Conservation (phyloP, 2,329 filamentous ascomycete species). For the Clonostachys solani region DNA sequence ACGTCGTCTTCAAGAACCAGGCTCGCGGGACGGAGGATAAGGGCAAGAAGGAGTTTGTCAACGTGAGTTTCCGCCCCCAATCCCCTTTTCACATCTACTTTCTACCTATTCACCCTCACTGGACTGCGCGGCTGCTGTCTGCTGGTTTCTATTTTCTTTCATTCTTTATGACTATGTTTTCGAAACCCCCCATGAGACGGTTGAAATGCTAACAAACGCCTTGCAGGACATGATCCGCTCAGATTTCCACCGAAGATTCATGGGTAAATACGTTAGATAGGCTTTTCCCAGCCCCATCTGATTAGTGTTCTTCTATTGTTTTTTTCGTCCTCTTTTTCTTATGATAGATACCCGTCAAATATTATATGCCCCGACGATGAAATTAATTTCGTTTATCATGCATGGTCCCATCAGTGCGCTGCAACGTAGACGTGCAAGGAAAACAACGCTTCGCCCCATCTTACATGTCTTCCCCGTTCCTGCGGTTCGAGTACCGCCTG, state of each 20-base stretch:
- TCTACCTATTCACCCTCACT: not conserved
- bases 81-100: not conserved
- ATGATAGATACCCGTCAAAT: conserved; percentile 9
- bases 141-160: not conserved
- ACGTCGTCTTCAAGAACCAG: conserved; percentile 99
- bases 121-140: not conserved
- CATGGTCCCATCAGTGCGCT: not conserved
- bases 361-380: conserved; percentile 8
- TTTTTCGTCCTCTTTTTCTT: too few species aligned
- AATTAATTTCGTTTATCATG: too few species aligned
- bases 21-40: conserved; percentile 91
- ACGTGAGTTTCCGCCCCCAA: conserved; percentile 51
- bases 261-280: conserved; percentile 64
- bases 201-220: conserved; percentile 12
- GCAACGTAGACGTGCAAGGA: not conserved
- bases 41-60: conserved; percentile 93
- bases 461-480: too few species aligned
- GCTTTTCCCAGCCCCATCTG: too few species aligned
- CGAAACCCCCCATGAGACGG: not conserved
- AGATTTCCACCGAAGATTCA: conserved; percentile 97
- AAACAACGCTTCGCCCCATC: too few species aligned
- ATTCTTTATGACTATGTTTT: not conserved
- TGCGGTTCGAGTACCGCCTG: too few species aligned
- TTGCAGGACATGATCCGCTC: conserved; percentile 77
- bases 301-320: too few species aligned